Base-by-base conservation (phyloP, 306 rosid genomes). In the Malus sieversii region DNA sequence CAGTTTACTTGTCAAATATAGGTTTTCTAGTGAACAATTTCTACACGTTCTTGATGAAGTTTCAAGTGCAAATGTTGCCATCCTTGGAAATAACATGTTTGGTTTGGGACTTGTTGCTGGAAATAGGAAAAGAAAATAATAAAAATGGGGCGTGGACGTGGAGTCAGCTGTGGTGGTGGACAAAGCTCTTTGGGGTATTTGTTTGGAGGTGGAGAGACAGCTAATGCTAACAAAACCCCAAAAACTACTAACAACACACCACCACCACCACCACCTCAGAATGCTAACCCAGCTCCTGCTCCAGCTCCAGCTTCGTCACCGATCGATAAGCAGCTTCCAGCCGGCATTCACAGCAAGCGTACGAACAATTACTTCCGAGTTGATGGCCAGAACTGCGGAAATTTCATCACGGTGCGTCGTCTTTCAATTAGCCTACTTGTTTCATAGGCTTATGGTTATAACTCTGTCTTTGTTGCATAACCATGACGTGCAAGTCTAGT, bases 341-440 rank as follows among this genome's bases (percentile, higher is more conserved):
- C 98, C 62, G 98, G 98, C 70, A 79, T 90, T 84, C 97, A 77
- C 1, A 89, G 91, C 51, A 84, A 69, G 80, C 89, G 75, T 72
- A 89, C 91, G 11, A 93, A 93, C 89, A 90, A 93, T 69, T 90
- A 90, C 83, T 77, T 82, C 30, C 84, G 98, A 15, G 88, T 90
- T 11, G 98, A 93, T 33, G 98, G 98, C 27, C 98, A 93, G 79
- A 93, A 93, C 85, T 90, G 96, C 62, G 97, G 98, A 80, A 93
- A 93, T 82, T 93, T 93, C 79, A 79, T 93, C 77, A 93, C 98
- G 86, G 98, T 93, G 90, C 6, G 22, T 4, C 32, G 20, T 35
- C 6, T 73, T 14, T 29, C 40, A 68, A 27, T 71, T 77, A 72
- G 27, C n/a, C 2, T 64, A 73, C 10, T 59, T 75, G 29, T 9